Percentiles rank a stretch among this genome's conserved stretches.
phyloP scores from a whole-genome alignment of 2,329 filamentous ascomycete species.

The Nemania diffusa region DNA sequence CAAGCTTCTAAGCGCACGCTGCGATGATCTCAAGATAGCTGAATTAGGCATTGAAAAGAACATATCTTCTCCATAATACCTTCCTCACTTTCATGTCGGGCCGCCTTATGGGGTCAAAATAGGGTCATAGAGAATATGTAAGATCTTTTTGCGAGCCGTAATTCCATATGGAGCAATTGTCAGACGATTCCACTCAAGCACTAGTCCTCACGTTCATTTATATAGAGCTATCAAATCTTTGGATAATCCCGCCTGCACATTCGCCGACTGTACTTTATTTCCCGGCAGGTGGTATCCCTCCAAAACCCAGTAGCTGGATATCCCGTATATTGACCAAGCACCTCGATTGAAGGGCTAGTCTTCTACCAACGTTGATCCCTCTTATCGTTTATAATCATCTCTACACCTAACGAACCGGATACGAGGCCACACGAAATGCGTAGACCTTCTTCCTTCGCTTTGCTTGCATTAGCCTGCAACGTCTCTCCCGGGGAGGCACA shows the following conservation, averaged over 20 bases:
- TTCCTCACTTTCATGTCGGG: not conserved
- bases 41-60: conserved; percentile 23
- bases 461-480: conserved; percentile 27
- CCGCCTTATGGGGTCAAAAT: conserved; percentile 18
- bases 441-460: not conserved
- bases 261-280: not conserved
- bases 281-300: not conserved
- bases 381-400: not conserved
- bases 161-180: conserved; percentile 17
- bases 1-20: not conserved
- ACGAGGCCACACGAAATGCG: conserved; percentile 24
- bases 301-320: not conserved
- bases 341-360: not conserved
- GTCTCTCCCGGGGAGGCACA: conserved; percentile 33
- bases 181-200: not conserved
- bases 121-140: not conserved
- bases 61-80: conserved; percentile 14
- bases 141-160: conserved; percentile 16
- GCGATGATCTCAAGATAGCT: not conserved
- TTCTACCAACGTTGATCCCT: not conserved
- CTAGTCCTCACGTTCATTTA: not conserved
- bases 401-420: too few relatives aligned
- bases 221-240: conserved; percentile 1
- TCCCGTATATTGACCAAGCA: not conserved
- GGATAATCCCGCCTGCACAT: not conserved